Percentiles rank a stretch among this genome's conserved stretches.
These are phyloP conservation scores for Didymella lethalis DNA, from an alignment of 2,329 filamentous ascomycete genomes.

Conservation along the genomic window DNA sequence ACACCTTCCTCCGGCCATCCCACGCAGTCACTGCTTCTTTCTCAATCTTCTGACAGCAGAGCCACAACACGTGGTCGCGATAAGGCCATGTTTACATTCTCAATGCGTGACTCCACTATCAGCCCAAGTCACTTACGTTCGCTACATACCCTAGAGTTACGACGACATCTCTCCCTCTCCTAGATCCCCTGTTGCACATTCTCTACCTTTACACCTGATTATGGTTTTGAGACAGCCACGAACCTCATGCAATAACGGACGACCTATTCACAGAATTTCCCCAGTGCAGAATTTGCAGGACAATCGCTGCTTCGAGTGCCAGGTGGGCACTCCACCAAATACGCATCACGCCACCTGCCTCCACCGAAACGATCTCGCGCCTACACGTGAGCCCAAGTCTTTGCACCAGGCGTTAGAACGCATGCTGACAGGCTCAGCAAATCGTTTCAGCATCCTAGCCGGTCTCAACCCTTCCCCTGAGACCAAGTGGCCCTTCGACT, in stretches of 20 bases:
- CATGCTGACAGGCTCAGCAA: conserved; percentile 26
- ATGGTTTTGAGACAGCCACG: conserved; percentile 30
- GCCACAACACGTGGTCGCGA: conserved; percentile 14
- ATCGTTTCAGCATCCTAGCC: conserved; percentile 41
- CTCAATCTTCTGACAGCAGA: neutral
- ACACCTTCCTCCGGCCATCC: neutral
- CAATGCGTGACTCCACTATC: conserved; percentile 1
- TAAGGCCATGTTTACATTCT: conserved; percentile 8
- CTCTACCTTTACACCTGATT: conserved; percentile 17
- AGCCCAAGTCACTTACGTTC: neutral
- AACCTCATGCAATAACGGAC: conserved; percentile 20
- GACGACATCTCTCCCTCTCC: conserved; percentile 17
- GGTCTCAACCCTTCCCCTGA: conserved; percentile 31
- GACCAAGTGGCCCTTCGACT: conserved; percentile 33
- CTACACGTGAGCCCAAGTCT: conserved; percentile 27
- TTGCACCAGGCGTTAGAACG: too few relatives aligned
- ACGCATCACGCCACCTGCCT: conserved; percentile 21
- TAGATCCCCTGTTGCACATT: conserved; percentile 19
- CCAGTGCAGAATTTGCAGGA: conserved; percentile 19
- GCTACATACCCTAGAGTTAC: conserved; percentile 15
- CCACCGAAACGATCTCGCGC: conserved; percentile 32
- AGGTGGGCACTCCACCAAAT: conserved; percentile 8
- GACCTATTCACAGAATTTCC: conserved; percentile 16
- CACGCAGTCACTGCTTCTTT: conserved; percentile 1
- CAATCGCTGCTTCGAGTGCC: conserved; percentile 25